Evolutionary conservation across 768 basidiomycete species (phyloP), one percentile per base, ranked within the genome.

Genomic region (Suillus bovinus): DNA sequence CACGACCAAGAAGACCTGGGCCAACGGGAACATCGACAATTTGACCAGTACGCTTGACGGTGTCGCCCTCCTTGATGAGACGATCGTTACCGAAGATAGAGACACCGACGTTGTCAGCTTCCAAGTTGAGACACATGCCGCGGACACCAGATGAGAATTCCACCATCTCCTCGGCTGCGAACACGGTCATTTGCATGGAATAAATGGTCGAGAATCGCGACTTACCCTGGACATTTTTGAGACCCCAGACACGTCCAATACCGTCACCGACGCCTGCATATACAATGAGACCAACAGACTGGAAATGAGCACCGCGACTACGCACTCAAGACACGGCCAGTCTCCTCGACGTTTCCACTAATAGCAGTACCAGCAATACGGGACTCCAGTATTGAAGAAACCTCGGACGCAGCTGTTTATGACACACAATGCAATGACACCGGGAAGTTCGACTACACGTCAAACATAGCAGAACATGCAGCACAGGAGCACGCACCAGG

Each of bases 61-160:
- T 96, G 83, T 99, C 97, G 72, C 96, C 97, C 82, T 99, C 97
- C 87, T 96, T 96, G 88, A 99, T 99, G 83, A 90, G 87, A 86
- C 93, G 93, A 80, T 94, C 92, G 76, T 91, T 91, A 86, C 90
- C 91, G 86, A 99, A 99, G 84, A 99, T 96, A 83, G 97, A 94
- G 75, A 99, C 94, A 94, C 97, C 97, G 84, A 99, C 96, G 73
- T 98, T 98, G 89, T 99, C 97, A 81, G 96, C 94, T 82, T 99
- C 97, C 88, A 99, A 91, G 91, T 99, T 99, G 80, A 99, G 81
- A 80, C 96, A 98, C 97, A 99, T 99, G 85, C 97, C 97, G 77
- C 97, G 96, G 72, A 99, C 89, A 80, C 97, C 97, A 58, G 97
- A 99, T 56, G 96, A 94, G 87, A 99, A 99, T 86, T 99, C 97